Percentiles rank a stretch among this genome's conserved stretches.
Evolutionary conservation across 2,329 filamentous ascomycete species (phyloP).

Genomic region (Xylaria sp.): DNA sequence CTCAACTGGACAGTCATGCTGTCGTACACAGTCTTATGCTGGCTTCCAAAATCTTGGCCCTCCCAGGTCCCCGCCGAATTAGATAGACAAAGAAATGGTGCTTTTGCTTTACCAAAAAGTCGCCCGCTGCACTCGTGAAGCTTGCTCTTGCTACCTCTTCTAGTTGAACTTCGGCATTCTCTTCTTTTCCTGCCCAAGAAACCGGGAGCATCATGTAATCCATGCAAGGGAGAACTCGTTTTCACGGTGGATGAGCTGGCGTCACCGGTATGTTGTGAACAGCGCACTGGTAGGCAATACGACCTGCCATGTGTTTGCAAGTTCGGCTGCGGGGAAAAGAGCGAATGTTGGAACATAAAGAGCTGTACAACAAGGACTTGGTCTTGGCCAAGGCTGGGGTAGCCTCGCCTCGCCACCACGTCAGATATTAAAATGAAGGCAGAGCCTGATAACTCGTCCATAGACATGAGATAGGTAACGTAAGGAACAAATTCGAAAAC

Average conservation of each 20-base stretch:
- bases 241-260: slow-evolving; percentile 16
- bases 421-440: slow-evolving; percentile 43
- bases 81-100: slow-evolving; percentile 46
- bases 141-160: slow-evolving; percentile 13
- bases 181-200: background rate
- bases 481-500: slow-evolving; percentile 56
- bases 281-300: slow-evolving; percentile 10
- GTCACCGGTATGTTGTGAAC: slow-evolving; percentile 8
- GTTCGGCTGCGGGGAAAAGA: slow-evolving; percentile 6
- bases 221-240: slow-evolving; percentile 18
- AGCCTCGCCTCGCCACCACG: slow-evolving; percentile 30
- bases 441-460: slow-evolving; percentile 37
- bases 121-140: slow-evolving; percentile 27
- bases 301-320: slow-evolving; percentile 8
- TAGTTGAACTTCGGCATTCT: slow-evolving; percentile 8
- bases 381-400: slow-evolving; percentile 11
- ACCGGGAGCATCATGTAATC: slow-evolving; percentile 8
- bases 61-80: slow-evolving; percentile 38
- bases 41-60: slow-evolving; percentile 45
- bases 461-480: slow-evolving; percentile 43
- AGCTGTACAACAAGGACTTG: slow-evolving; percentile 19
- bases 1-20: slow-evolving; percentile 40
- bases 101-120: slow-evolving; percentile 35
- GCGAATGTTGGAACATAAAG: slow-evolving; percentile 8
- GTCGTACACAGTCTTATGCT: slow-evolving; percentile 48